Percentiles rank a stretch among this genome's conserved stretches.
Conservation (phyloP, 345 rosid genomes). For the Populus ilicifolia region DNA sequence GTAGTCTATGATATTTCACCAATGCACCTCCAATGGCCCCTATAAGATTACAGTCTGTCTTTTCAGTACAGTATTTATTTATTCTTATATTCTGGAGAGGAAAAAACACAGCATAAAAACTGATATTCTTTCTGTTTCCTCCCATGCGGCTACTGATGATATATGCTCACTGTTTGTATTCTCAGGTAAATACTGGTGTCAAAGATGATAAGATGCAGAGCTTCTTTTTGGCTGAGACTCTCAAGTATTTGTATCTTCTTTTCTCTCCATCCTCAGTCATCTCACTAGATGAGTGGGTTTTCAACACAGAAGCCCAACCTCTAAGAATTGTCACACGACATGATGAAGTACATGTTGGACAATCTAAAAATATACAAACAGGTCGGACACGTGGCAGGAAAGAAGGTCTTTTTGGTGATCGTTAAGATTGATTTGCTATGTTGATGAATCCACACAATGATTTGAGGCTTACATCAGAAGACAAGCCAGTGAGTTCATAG, state of each 20-base stretch:
- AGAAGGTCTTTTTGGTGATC: conserved; percentile 15
- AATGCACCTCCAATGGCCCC: not conserved
- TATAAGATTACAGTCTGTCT: not conserved
- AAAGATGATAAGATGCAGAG: conserved; percentile 98
- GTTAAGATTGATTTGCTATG: not conserved
- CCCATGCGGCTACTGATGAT: not conserved
- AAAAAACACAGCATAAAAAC: not conserved
- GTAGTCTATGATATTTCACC: not conserved
- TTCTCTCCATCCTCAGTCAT: conserved; percentile 81
- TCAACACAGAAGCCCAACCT: conserved; percentile 98
- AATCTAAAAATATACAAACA: conserved; percentile 1
- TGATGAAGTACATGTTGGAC: not conserved
- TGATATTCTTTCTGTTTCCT: not conserved
- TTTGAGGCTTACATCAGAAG: not conserved
- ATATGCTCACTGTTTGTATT: not conserved
- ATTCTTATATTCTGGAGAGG: not conserved
- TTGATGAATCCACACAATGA: not conserved
- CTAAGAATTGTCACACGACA: conserved; percentile 46
- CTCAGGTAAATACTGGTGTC: conserved; percentile 75
- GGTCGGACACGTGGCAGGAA: conserved; percentile 10
- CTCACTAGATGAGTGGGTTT: conserved; percentile 93
- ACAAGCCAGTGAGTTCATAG: not conserved
- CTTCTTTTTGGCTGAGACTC: conserved; percentile 95
- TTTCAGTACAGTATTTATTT: not conserved
- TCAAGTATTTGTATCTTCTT: conserved; percentile 81